These are phyloP conservation scores for Exophiala sp. DNA, from an alignment of 2,329 filamentous ascomycete genomes.

Conservation along the genomic window DNA sequence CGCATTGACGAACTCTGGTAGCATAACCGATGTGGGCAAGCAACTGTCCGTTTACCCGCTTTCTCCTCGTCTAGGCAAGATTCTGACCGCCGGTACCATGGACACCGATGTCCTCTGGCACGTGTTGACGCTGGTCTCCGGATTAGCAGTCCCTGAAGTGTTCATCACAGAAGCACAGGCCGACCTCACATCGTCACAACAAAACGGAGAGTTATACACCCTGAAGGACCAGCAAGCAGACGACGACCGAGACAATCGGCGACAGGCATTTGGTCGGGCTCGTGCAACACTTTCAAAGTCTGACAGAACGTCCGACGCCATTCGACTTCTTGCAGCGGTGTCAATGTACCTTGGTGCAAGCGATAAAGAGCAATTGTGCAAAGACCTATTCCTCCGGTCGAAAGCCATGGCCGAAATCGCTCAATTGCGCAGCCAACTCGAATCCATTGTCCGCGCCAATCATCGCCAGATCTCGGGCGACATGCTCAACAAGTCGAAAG, in stretches of 20 bases:
- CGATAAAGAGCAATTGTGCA: constrained; percentile 67
- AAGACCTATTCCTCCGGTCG: constrained; percentile 75
- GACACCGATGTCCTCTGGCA: constrained; percentile 74
- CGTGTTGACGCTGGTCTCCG: constrained; percentile 82
- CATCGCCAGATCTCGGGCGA: constrained; percentile 58
- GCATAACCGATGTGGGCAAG: constrained; percentile 73
- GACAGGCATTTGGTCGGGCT: constrained; percentile 65
- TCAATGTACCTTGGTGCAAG: constrained; percentile 73
- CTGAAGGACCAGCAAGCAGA: constrained; percentile 70
- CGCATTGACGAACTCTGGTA: constrained; percentile 66
- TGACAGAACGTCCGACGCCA: constrained; percentile 79
- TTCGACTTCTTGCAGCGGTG: constrained; percentile 85
- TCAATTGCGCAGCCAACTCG: constrained; percentile 79
- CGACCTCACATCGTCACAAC: constrained; percentile 52
- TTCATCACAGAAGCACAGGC: constrained; percentile 80
- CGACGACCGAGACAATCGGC: constrained; percentile 62
- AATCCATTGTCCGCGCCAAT: constrained; percentile 72
- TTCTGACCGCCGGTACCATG: constrained; percentile 81
- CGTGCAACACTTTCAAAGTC: constrained; percentile 76
- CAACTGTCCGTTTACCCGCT: constrained; percentile 87
- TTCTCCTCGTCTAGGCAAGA: constrained; percentile 84
- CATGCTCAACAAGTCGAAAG: constrained; percentile 59
- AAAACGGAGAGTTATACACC: constrained; percentile 48
- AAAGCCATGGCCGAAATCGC: constrained; percentile 85
- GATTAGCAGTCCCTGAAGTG: constrained; percentile 80